Conservation (phyloP, 78 protist genomes). For the Paulinella micropora region DNA sequence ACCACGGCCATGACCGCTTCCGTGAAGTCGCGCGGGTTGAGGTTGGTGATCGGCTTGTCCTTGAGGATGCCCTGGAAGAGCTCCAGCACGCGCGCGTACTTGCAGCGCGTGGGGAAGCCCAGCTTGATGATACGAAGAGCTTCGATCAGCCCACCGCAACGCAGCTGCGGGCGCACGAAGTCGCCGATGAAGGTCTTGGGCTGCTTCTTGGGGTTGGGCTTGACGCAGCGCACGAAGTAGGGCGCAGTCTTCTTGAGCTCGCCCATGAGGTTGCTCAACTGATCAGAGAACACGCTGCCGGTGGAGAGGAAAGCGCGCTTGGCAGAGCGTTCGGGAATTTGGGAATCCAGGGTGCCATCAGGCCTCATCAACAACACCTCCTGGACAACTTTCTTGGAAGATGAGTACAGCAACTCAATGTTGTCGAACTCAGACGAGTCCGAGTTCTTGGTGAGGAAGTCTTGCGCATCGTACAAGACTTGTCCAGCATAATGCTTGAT, state of each 20-base stretch:
- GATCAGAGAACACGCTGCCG: neutral
- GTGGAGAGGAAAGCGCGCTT: neutral
- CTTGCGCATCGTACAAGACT: constrained; percentile 9
- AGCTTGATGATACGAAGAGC: neutral
- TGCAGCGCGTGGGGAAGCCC: constrained; percentile 5
- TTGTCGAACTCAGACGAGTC: neutral
- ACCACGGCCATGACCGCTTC: neutral
- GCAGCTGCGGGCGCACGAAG: neutral
- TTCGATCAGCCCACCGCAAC: constrained; percentile 16
- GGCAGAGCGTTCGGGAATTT: neutral
- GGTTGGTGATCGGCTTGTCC: neutral
- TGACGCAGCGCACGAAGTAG: constrained; percentile 38
- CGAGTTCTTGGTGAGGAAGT: neutral
- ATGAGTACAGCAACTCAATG: neutral
- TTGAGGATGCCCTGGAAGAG: neutral
- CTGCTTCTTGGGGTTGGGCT: constrained; percentile 32
- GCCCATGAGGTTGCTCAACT: constrained; percentile 16
- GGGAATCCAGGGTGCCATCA: no score
- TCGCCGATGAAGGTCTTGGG: constrained; percentile 16
- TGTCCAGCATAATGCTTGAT: neutral
- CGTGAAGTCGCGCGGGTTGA: neutral
- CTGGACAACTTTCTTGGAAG: neutral
- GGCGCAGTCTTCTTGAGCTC: constrained; percentile 10
- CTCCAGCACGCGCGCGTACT: neutral
- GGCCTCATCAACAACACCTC: neutral